Percentiles rank a stretch among this genome's conserved stretches.
phyloP scores from a whole-genome alignment of 352 stramenopile genomes.

The Globisporangium takayamanum region DNA sequence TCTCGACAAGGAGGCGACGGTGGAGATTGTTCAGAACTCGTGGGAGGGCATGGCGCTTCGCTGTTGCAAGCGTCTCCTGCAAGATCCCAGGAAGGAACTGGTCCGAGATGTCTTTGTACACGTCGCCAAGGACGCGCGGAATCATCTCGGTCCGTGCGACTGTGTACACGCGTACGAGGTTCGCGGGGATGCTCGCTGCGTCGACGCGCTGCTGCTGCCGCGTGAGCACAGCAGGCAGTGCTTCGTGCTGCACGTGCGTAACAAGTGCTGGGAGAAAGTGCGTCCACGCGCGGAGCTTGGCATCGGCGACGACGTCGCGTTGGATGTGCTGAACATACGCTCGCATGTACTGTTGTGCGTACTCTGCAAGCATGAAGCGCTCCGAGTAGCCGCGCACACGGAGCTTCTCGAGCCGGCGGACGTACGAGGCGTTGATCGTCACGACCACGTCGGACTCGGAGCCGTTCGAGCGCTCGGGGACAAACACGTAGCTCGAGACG shows the following conservation, averaged over 20 bases:
- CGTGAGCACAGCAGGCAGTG: constrained; percentile 29
- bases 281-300: constrained; percentile 46
- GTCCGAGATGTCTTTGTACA: constrained; percentile 61
- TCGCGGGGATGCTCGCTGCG: constrained; percentile 33
- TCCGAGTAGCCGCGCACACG: constrained; percentile 38
- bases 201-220: constrained; percentile 37
- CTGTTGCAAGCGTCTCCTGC: constrained; percentile 16
- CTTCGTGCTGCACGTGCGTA: constrained; percentile 23
- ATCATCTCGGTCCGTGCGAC: constrained; percentile 48
- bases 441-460: constrained; percentile 44
- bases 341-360: constrained; percentile 41
- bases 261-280: constrained; percentile 38
- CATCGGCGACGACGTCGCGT: constrained; percentile 44
- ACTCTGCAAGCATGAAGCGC: constrained; percentile 50
- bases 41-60: constrained; percentile 31
- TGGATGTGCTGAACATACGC: constrained; percentile 36
- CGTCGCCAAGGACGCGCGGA: constrained; percentile 46
- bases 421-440: constrained; percentile 59
- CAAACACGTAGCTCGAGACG: constrained; percentile 36
- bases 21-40: constrained; percentile 50
- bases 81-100: constrained; percentile 39
- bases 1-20: constrained; percentile 43
- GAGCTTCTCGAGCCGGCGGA: constrained; percentile 41
- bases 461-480: constrained; percentile 48
- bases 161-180: constrained; percentile 43